Evolutionary conservation across 371 early-diverging fungal species (phyloP).

Genomic region (Rhizopus sp.): DNA sequence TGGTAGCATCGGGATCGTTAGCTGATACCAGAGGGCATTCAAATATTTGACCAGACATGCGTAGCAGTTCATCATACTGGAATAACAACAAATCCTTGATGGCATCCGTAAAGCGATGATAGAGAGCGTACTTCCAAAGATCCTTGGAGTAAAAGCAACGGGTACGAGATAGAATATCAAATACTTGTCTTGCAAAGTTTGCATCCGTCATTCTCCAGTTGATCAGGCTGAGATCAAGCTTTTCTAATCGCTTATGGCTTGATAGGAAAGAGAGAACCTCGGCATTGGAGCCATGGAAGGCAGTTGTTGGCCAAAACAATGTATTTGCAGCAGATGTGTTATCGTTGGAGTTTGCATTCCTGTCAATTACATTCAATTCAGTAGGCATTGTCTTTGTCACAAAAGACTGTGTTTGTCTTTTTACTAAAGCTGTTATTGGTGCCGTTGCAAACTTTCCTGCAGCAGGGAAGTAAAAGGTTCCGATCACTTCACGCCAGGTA

Average conservation of each 20-base stretch:
- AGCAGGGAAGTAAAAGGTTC: constrained; percentile 58
- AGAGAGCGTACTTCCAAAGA: constrained; percentile 38
- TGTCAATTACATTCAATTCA: neutral
- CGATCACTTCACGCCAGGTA: constrained; percentile 41
- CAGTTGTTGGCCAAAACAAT: constrained; percentile 21
- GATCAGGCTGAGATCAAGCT: constrained; percentile 30
- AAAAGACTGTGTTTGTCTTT: neutral
- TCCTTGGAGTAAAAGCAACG: constrained; percentile 16
- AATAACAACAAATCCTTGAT: constrained; percentile 28
- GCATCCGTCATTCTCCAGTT: constrained; percentile 34
- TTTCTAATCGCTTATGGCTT: constrained; percentile 25
- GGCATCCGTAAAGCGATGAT: constrained; percentile 31
- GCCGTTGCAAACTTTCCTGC: constrained; percentile 46
- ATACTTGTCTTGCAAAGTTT: constrained; percentile 33
- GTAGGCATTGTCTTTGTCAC: constrained; percentile 6
- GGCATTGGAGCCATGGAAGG: constrained; percentile 22
- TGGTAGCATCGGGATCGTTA: constrained; percentile 7
- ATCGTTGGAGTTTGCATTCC: neutral
- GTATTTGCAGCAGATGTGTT: neutral
- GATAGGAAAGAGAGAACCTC: constrained; percentile 27
- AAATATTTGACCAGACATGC: constrained; percentile 36
- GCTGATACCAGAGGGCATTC: constrained; percentile 40
- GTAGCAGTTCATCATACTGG: constrained; percentile 15
- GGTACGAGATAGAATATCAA: constrained; percentile 13
- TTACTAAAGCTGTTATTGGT: constrained; percentile 39